Conservation (phyloP, 768 basidiomycete species). For the Mycena polygramma region DNA sequence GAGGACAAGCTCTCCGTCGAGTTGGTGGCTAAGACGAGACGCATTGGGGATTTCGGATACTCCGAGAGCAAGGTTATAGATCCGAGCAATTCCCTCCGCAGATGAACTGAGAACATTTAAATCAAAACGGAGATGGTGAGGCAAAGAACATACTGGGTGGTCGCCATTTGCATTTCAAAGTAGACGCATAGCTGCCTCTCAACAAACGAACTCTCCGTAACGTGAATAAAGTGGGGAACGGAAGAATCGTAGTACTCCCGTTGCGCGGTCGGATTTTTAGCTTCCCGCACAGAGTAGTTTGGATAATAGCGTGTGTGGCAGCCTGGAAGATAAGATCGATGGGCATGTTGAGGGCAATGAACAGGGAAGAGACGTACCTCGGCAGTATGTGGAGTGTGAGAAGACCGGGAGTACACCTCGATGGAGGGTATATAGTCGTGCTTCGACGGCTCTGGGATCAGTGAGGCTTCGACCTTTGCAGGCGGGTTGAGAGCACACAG, state of each 20-base stretch:
- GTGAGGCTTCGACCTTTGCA: neutral
- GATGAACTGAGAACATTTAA: neutral
- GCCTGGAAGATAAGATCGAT: too few species aligned
- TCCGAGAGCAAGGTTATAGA: slow-evolving; percentile 8
- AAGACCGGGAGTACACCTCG: slow-evolving; percentile 22
- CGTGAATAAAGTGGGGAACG: slow-evolving; percentile 3
- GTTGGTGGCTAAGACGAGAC: neutral
- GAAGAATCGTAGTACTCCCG: slow-evolving; percentile 3
- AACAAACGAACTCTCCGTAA: neutral
- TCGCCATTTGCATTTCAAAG: slow-evolving; percentile 16
- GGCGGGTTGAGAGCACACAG: neutral
- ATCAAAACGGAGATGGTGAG: too few species aligned
- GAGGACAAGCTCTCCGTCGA: slow-evolving; percentile 1
- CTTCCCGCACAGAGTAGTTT: slow-evolving; percentile 12
- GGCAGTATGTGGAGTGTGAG: slow-evolving; percentile 21
- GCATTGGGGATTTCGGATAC: neutral
- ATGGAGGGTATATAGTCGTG: slow-evolving; percentile 12
- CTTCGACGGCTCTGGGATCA: neutral
- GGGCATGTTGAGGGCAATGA: neutral
- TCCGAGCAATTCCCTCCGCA: neutral
- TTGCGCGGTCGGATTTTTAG: too few species aligned
- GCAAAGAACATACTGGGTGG: neutral
- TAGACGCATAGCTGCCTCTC: neutral
- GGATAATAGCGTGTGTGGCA: slow-evolving; percentile 17
- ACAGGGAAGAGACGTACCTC: neutral